Evolutionary conservation across 176 grass and related monocot genomes (phyloP).

Genomic region (Leersia perrieri): DNA sequence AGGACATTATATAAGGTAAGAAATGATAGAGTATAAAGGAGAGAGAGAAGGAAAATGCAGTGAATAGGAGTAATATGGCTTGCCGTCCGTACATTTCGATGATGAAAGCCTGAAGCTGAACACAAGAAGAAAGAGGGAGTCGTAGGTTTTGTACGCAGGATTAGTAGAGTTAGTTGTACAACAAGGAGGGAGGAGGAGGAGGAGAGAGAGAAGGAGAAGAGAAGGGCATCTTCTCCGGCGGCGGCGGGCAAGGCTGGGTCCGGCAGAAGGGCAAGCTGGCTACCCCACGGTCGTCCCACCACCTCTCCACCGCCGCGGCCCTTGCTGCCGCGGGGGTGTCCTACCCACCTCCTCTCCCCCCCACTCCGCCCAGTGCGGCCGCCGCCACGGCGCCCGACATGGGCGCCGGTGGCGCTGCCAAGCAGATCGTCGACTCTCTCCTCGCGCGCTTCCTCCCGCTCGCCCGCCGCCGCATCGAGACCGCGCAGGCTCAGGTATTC

Average conservation of each 20-base stretch:
- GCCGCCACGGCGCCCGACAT: slow-evolving; percentile 31
- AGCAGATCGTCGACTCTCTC: slow-evolving; percentile 98
- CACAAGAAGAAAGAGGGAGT: too few species aligned
- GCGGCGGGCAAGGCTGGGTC: background rate
- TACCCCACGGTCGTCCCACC: slow-evolving; percentile 52
- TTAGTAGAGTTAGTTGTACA: too few species aligned
- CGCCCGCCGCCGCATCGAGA: slow-evolving; percentile 96
- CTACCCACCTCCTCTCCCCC: slow-evolving; percentile 46
- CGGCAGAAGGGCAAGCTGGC: slow-evolving; percentile 42
- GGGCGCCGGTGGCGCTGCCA: slow-evolving; percentile 77
- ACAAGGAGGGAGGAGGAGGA: background rate
- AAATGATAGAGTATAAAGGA: background rate
- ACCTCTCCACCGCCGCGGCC: slow-evolving; percentile 36
- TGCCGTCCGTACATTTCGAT: too few species aligned
- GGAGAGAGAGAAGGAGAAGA: background rate
- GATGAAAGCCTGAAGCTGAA: too few species aligned
- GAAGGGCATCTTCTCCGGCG: too few species aligned
- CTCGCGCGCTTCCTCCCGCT: slow-evolving; percentile 93
- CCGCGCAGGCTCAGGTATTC: slow-evolving; percentile 92
- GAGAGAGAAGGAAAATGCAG: background rate
- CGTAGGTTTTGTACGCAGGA: too few species aligned
- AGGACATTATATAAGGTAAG: background rate
- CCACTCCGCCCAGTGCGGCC: slow-evolving; percentile 26
- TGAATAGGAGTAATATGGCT: too few species aligned
- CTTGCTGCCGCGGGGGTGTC: slow-evolving; percentile 37